These are phyloP conservation scores for Panus rudis DNA, from an alignment of 768 basidiomycete species.

Conservation along the genomic window DNA sequence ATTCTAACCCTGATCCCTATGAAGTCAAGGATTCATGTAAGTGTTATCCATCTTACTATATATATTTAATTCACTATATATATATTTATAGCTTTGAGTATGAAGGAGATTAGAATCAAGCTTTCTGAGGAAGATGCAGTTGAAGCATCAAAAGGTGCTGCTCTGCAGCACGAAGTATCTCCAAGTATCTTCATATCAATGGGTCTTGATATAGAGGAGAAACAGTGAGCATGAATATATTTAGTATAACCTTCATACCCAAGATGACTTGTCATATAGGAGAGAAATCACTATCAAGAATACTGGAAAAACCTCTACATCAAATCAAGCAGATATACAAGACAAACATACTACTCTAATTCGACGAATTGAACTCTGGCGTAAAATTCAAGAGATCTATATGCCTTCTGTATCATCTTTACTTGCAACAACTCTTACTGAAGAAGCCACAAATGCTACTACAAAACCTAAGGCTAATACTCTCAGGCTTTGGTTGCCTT, in stretches of 20 bases:
- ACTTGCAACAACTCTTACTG: neutral
- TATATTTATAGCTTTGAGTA: conserved; percentile 7
- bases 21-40: neutral
- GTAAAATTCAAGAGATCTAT: conserved; percentile 4
- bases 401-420: conserved; percentile 1
- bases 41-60: neutral
- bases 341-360: conserved; percentile 3
- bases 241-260: neutral
- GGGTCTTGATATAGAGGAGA: conserved; percentile 28
- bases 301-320: neutral
- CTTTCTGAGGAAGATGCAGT: conserved; percentile 20
- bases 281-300: neutral
- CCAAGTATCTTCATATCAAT: conserved; percentile 22
- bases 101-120: conserved; percentile 13
- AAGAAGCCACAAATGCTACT: neutral
- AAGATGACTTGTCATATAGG: neutral
- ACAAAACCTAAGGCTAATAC: neutral
- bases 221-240: conserved; percentile 22
- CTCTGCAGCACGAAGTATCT: conserved; percentile 3
- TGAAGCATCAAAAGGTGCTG: conserved; percentile 1
- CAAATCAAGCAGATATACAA: neutral
- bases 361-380: conserved; percentile 4
- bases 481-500: neutral
- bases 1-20: neutral
- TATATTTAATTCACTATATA: no score